These are phyloP conservation scores for Penicillium psychrofluorescens DNA, from an alignment of 495 filamentous ascomycete species.

Conservation along the genomic window DNA sequence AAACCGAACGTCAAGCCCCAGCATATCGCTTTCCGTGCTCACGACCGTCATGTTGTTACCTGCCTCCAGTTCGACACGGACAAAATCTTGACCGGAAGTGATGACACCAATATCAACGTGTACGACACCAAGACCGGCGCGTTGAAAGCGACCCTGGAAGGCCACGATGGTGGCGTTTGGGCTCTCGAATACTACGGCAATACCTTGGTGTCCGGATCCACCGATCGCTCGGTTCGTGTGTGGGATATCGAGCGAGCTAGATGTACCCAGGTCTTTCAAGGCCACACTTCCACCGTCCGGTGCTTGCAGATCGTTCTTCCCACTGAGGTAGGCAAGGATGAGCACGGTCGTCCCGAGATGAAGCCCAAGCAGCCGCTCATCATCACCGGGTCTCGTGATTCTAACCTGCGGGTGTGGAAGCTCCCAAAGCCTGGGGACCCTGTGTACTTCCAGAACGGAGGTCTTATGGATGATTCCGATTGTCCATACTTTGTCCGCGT, in stretches of 20 bases:
- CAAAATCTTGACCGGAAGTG: constrained; percentile 95
- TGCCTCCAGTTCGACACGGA: constrained; percentile 96
- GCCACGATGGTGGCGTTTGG: constrained; percentile 97
- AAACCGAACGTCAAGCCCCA: constrained; percentile 74
- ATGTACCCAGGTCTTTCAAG: constrained; percentile 93
- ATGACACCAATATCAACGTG: constrained; percentile 96
- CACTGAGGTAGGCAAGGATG: constrained; percentile 60
- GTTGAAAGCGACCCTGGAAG: constrained; percentile 71
- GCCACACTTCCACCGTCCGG: constrained; percentile 94
- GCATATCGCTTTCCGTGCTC: constrained; percentile 92
- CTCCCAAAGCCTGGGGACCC: constrained; percentile 75
- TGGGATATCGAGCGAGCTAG: constrained; percentile 93
- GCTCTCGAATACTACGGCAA: constrained; percentile 95
- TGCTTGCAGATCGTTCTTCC: constrained; percentile 95
- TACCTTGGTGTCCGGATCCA: constrained; percentile 90
- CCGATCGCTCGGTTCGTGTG: constrained; percentile 89
- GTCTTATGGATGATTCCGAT: constrained; percentile 70
- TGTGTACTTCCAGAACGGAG: constrained; percentile 66
- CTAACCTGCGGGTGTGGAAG: constrained; percentile 90
- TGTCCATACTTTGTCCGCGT: constrained; percentile 92
- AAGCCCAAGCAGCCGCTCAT: constrained; percentile 91
- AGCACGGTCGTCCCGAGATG: constrained; percentile 71
- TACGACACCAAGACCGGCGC: constrained; percentile 96
- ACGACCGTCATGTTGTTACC: constrained; percentile 93
- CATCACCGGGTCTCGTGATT: constrained; percentile 95